These are phyloP conservation scores for Microbotryomycetes sp. DNA, from an alignment of 1,284 basidiomycete genomes.

Conservation along the genomic window DNA sequence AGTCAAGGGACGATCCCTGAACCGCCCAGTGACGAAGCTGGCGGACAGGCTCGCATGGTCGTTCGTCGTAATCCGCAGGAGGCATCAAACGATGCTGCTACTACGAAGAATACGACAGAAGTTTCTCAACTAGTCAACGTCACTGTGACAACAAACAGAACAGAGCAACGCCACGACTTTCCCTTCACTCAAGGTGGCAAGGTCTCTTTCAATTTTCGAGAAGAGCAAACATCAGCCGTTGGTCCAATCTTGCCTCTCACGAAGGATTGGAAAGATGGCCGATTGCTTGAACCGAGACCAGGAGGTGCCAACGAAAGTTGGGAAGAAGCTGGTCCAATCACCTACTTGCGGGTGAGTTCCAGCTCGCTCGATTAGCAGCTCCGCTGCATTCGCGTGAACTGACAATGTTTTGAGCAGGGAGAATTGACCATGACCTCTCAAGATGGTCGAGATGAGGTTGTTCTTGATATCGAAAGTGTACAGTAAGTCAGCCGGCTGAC, in stretches of 20 bases:
- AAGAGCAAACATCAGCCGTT: slow-evolving; percentile 14
- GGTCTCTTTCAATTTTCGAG: slow-evolving; percentile 20
- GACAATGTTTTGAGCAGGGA: slow-evolving; percentile 11
- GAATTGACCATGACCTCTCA: slow-evolving; percentile 3
- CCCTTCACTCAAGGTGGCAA: background rate
- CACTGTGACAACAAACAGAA: slow-evolving; percentile 1
- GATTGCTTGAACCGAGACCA: slow-evolving; percentile 8
- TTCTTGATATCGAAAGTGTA: slow-evolving; percentile 33
- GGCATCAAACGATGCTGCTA: background rate
- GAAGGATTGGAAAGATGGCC: slow-evolving; percentile 7
- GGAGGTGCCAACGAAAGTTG: slow-evolving; percentile 4
- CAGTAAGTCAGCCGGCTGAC: slow-evolving; percentile 22
- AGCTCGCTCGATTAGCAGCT: slow-evolving; percentile 1
- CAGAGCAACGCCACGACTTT: background rate
- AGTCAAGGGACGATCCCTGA: background rate
- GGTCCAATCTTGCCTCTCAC: slow-evolving; percentile 11
- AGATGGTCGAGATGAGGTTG: slow-evolving; percentile 7
- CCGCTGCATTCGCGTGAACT: background rate
- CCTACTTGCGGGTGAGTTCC: slow-evolving; percentile 16
- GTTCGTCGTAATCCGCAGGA: background rate
- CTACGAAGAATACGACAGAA: background rate
- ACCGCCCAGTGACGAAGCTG: background rate
- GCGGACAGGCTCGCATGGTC: background rate
- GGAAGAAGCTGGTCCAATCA: slow-evolving; percentile 23
- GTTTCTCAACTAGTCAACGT: background rate